These are phyloP conservation scores for Pseudomonodictys pantanalensis DNA, from an alignment of 495 filamentous ascomycete genomes.

Conservation along the genomic window DNA sequence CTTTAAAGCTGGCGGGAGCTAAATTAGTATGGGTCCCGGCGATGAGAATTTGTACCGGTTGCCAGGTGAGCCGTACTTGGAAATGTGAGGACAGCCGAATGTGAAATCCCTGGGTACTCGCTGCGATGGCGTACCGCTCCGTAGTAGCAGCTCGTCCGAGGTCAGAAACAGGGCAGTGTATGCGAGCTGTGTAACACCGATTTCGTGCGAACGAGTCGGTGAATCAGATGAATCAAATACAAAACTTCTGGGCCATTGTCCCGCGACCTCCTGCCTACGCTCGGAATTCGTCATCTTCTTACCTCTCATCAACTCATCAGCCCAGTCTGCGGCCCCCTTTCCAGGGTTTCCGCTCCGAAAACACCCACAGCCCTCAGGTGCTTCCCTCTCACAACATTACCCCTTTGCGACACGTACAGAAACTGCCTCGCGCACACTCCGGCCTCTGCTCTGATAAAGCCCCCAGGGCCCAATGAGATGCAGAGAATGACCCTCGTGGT, in stretches of 20 bases:
- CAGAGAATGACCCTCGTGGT: constrained; percentile 20
- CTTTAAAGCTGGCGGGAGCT: background rate
- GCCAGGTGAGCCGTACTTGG: too few species aligned
- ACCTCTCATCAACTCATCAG: too few species aligned
- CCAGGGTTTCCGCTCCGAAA: background rate
- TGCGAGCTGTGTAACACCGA: background rate
- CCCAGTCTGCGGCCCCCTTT: background rate
- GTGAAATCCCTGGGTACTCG: background rate
- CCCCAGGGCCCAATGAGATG: too few species aligned
- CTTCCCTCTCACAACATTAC: background rate
- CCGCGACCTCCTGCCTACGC: background rate
- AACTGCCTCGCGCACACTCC: background rate
- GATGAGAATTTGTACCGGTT: too few species aligned
- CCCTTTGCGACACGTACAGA: background rate
- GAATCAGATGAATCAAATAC: background rate
- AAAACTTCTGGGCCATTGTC: background rate
- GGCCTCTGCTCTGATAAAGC: background rate
- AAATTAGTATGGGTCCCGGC: background rate
- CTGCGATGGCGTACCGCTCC: background rate
- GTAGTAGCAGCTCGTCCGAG: too few species aligned
- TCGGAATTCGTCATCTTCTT: background rate
- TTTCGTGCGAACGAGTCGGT: background rate
- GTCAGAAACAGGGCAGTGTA: too few species aligned
- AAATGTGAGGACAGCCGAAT: too few species aligned
- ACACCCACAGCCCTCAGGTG: background rate